phyloP scores from a whole-genome alignment of 2,329 filamentous ascomycete genomes.

The Pseudonectria buxi region DNA sequence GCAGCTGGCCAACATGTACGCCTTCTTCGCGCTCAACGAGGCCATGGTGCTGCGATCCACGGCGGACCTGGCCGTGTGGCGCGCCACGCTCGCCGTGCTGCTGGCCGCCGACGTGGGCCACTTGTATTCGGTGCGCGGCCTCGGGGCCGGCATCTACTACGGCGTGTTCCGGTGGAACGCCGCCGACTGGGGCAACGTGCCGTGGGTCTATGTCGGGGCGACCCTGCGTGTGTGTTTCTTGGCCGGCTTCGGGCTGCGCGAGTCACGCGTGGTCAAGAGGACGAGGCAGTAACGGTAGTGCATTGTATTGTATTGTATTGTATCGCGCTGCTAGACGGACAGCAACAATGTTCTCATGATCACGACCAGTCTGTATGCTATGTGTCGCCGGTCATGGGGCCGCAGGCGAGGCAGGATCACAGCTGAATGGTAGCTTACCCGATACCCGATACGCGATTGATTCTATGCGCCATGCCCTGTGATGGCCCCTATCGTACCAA shows the following conservation, averaged over 20 bases:
- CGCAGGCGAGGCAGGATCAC: background rate
- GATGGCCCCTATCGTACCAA: too few species aligned
- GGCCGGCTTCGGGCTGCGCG: constrained; percentile 44
- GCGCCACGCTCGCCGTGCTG: constrained; percentile 56
- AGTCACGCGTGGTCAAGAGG: constrained; percentile 19
- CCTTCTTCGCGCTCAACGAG: constrained; percentile 72
- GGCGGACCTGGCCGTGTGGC: constrained; percentile 63
- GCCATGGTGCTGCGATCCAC: constrained; percentile 67
- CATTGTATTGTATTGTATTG: too few species aligned
- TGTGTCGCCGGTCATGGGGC: too few species aligned
- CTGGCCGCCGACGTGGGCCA: constrained; percentile 73
- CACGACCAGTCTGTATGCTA: too few species aligned
- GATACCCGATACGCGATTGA: constrained; percentile 13
- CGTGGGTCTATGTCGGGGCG: constrained; percentile 63
- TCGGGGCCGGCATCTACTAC: constrained; percentile 60
- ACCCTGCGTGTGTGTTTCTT: constrained; percentile 53
- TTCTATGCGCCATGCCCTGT: background rate
- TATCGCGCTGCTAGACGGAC: too few species aligned
- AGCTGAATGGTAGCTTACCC: constrained; percentile 5
- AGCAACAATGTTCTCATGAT: too few species aligned
- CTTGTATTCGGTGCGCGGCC: constrained; percentile 55
- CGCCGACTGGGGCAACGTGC: constrained; percentile 62
- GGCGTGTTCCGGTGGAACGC: constrained; percentile 56
- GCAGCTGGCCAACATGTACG: constrained; percentile 72
- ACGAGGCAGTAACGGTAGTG: too few species aligned